A percentile compares a stretch with the other conserved stretches of the same genome.
Evolutionary conservation across 2,329 filamentous ascomycete species (phyloP).

Genomic region (Cercospora sp.): DNA sequence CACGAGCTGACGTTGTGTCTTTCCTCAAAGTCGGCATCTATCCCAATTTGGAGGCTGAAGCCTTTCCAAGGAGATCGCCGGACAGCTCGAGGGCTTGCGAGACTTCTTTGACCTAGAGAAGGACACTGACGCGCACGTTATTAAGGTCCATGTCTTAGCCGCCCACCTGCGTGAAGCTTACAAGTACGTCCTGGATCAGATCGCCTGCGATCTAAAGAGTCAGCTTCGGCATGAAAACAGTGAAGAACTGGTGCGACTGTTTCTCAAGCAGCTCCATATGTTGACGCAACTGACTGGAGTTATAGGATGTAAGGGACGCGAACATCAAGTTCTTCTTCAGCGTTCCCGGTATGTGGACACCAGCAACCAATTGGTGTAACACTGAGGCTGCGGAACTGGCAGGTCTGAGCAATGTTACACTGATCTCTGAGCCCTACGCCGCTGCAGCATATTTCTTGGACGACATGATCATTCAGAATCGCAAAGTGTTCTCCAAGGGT

Average conservation of each 20-base stretch:
- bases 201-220: not conserved
- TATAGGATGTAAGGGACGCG: not conserved
- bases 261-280: not conserved
- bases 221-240: not conserved
- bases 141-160: not conserved
- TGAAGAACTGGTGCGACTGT: not conserved
- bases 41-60: not conserved
- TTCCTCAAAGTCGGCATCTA: not conserved
- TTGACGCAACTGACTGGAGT: not conserved
- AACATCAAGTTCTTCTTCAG: not conserved
- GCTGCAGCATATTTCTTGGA: slow-evolving; percentile 8
- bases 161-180: not conserved
- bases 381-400: slow-evolving; percentile 16
- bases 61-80: not conserved
- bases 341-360: slow-evolving; percentile 19
- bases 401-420: slow-evolving; percentile 11
- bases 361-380: slow-evolving; percentile 12
- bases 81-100: not conserved
- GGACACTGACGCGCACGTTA: not conserved
- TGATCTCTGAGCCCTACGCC: slow-evolving; percentile 18
- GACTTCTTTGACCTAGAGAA: not conserved
- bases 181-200: not conserved
- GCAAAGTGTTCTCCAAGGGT: not conserved
- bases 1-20: not conserved
- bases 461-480: not conserved